phyloP scores from a whole-genome alignment of 352 stramenopile genomes.

The Phytophthora parvispora region DNA sequence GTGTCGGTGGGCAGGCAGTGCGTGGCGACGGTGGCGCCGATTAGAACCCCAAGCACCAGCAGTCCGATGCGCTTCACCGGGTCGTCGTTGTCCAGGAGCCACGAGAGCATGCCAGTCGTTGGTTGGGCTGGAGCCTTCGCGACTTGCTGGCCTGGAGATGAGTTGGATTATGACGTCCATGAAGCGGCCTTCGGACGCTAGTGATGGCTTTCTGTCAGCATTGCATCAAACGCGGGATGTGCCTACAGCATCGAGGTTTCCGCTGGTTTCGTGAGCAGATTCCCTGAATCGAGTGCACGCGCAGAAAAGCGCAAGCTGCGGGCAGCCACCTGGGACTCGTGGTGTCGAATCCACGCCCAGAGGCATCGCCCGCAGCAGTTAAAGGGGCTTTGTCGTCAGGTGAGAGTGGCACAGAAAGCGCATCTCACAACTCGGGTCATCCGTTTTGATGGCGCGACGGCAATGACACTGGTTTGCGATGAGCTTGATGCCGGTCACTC shows the following conservation, averaged over 20 bases:
- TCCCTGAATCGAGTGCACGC: not conserved
- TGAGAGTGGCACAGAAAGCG: not conserved
- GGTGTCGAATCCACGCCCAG: not conserved
- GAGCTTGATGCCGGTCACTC: too few relatives aligned
- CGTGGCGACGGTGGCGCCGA: slow-evolving; percentile 25
- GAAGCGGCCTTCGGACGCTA: not conserved
- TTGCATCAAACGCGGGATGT: not conserved
- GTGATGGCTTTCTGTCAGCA: not conserved
- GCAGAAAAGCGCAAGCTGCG: not conserved
- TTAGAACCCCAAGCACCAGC: slow-evolving; percentile 21
- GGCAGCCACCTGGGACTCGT: not conserved
- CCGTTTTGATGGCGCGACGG: slow-evolving; percentile 25
- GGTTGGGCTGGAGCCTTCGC: not conserved
- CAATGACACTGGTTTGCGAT: not conserved
- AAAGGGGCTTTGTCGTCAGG: not conserved
- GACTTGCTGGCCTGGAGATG: slow-evolving; percentile 18
- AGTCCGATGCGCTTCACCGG: slow-evolving; percentile 35
- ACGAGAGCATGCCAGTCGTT: slow-evolving; percentile 21
- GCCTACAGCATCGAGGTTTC: not conserved
- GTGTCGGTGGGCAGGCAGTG: slow-evolving; percentile 26
- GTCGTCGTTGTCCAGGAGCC: slow-evolving; percentile 33
- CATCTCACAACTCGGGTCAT: slow-evolving; percentile 20
- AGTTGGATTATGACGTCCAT: slow-evolving; percentile 31
- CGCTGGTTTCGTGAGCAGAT: not conserved
- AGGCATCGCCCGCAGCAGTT: not conserved